Percentiles rank a stretch among this genome's conserved stretches.
Evolutionary conservation across 192 early-diverging fungal genomes (phyloP).

Genomic region (Linderina pennispora): DNA sequence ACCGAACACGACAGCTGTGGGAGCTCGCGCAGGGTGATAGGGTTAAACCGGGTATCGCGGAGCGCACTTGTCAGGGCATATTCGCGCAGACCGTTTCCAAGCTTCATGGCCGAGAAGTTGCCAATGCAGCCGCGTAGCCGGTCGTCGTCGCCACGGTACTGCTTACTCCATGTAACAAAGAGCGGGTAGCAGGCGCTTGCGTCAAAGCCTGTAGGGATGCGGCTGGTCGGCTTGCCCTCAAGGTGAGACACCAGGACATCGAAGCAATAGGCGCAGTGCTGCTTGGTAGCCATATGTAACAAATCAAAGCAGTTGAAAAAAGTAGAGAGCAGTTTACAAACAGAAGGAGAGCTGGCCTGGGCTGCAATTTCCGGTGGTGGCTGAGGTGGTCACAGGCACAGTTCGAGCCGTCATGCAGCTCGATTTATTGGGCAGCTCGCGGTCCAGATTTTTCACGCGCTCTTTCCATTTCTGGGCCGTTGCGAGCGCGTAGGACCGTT

Average conservation of each 20-base stretch:
- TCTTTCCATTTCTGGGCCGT: too few relatives aligned
- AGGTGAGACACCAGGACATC: conserved; percentile 65
- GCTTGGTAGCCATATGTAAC: conserved; percentile 20
- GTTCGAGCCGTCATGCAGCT: too few relatives aligned
- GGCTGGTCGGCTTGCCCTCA: conserved; percentile 19
- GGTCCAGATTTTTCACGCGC: too few relatives aligned
- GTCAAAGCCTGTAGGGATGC: conserved; percentile 11
- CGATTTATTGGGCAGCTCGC: too few relatives aligned
- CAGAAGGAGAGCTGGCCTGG: too few relatives aligned
- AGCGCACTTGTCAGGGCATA: conserved; percentile 83
- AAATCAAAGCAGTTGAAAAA: background rate
- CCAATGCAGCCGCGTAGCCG: conserved; percentile 90
- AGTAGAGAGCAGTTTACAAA: background rate
- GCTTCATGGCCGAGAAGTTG: conserved; percentile 67
- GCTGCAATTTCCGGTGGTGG: too few relatives aligned
- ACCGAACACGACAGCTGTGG: conserved; percentile 65
- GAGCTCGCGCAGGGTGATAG: conserved; percentile 66
- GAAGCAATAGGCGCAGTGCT: conserved; percentile 81
- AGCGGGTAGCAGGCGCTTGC: conserved; percentile 48
- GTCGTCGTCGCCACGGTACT: conserved; percentile 20
- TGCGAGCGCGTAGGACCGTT: too few relatives aligned
- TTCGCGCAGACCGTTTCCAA: conserved; percentile 65
- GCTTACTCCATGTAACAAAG: conserved; percentile 41
- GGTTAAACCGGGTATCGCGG: conserved; percentile 75
- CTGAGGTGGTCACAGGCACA: too few relatives aligned